phyloP scores from a whole-genome alignment of 164 flowering plant genomes.

The Stephania japonica region DNA sequence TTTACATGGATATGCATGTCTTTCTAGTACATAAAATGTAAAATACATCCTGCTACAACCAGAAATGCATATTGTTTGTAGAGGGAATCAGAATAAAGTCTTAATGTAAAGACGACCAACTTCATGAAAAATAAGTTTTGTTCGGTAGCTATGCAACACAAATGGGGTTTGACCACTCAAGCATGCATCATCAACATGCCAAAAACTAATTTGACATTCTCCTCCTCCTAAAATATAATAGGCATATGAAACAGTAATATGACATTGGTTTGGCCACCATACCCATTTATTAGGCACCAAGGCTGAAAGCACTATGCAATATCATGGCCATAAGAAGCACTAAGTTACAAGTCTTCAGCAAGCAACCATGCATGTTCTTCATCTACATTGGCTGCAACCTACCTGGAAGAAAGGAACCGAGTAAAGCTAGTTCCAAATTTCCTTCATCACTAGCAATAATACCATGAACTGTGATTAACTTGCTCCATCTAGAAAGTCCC shows the following conservation, averaged over 20 bases:
- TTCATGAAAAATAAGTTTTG: not conserved
- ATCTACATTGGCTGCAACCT: not conserved
- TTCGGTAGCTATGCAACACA: too few species aligned
- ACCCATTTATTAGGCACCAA: not conserved
- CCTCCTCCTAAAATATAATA: not conserved
- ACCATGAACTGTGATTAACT: conserved; percentile 79
- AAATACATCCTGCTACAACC: not conserved
- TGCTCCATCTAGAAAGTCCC: conserved; percentile 94
- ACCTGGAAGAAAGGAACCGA: conserved; percentile 97
- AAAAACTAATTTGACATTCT: not conserved
- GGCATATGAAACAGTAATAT: not conserved
- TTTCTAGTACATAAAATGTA: not conserved
- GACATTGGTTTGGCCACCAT: not conserved
- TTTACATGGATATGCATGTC: not conserved
- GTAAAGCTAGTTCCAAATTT: conserved; percentile 75
- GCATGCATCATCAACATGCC: not conserved
- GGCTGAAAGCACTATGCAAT: not conserved
- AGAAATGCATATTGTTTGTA: not conserved
- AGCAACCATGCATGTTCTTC: not conserved
- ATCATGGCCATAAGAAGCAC: not conserved
- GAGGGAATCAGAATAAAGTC: not conserved
- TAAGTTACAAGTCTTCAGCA: not conserved
- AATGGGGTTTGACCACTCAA: not conserved
- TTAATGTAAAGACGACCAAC: not conserved
- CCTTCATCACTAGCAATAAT: conserved; percentile 72